Conservation (phyloP, 129 eudicot species). For the Gnaphalium uliginosum region DNA sequence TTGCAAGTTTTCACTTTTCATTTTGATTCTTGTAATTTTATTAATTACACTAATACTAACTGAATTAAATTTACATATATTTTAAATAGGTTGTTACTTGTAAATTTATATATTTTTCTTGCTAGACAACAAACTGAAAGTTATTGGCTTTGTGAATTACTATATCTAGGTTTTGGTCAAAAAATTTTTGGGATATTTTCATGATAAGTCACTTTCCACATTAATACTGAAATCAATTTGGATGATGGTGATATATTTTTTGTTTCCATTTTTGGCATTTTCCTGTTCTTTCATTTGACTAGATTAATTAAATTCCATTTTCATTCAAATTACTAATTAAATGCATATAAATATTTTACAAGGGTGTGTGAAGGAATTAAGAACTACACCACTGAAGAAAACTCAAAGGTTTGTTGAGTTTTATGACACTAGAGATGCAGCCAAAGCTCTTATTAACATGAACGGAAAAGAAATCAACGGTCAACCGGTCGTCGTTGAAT, state of each 20-base stretch:
- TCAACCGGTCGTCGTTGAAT: constrained; percentile 52
- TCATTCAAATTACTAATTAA: neutral
- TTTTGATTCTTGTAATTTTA: too few relatives aligned
- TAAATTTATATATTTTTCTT: too few relatives aligned
- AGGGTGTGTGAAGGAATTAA: constrained; percentile 83
- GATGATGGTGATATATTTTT: constrained; percentile 32
- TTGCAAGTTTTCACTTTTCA: too few relatives aligned
- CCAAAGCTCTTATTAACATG: constrained; percentile 50
- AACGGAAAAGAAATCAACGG: constrained; percentile 67
- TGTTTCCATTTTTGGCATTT: constrained; percentile 35
- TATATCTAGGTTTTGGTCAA: neutral
- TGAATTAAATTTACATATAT: too few relatives aligned
- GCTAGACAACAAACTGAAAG: neutral
- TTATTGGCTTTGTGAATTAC: neutral
- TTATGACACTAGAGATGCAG: constrained; percentile 73
- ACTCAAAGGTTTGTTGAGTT: constrained; percentile 81
- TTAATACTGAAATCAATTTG: constrained; percentile 29
- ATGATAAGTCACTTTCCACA: constrained; percentile 45
- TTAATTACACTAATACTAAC: too few relatives aligned
- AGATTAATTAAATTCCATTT: neutral
- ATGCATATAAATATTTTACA: neutral
- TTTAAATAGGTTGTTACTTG: too few relatives aligned
- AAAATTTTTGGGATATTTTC: constrained; percentile 8
- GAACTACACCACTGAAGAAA: constrained; percentile 71
- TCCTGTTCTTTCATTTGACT: constrained; percentile 32